A percentile compares a stretch with the other conserved stretches of the same genome.
phyloP scores from a whole-genome alignment of 768 basidiomycete genomes.

The Rhizopogon salebrosus region DNA sequence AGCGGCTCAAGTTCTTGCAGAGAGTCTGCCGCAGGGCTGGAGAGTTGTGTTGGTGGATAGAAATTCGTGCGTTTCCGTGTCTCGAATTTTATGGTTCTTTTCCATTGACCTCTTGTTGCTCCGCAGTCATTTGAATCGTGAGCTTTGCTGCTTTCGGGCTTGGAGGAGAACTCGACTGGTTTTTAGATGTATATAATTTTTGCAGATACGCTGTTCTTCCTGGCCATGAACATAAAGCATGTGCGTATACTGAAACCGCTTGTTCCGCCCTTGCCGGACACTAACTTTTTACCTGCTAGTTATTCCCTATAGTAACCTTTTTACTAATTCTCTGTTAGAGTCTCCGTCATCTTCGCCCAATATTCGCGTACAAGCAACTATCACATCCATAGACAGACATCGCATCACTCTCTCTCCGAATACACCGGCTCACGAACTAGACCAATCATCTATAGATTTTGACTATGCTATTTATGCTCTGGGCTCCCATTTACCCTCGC shows the following conservation, averaged over 20 bases:
- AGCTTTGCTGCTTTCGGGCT: constrained; percentile 7
- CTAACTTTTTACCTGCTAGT: constrained; percentile 26
- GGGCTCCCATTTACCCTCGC: constrained; percentile 50
- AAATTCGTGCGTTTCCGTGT: constrained; percentile 42
- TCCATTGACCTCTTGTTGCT: not conserved
- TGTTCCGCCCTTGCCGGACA: not conserved
- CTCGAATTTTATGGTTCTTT: not conserved
- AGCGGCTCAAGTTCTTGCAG: constrained; percentile 45
- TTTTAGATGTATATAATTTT: constrained; percentile 50
- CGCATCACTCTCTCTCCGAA: constrained; percentile 24
- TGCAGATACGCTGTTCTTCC: constrained; percentile 53
- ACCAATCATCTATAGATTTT: constrained; percentile 33
- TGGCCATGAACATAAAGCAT: constrained; percentile 63
- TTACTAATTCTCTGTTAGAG: constrained; percentile 20
- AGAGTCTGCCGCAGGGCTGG: constrained; percentile 46
- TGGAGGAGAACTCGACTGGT: not conserved
- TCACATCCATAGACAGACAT: constrained; percentile 34
- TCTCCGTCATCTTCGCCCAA: constrained; percentile 12
- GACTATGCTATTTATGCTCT: constrained; percentile 60
- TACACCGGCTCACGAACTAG: not conserved
- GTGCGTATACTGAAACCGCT: constrained; percentile 25
- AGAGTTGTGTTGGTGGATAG: constrained; percentile 53
- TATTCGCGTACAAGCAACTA: constrained; percentile 40
- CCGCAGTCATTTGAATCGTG: constrained; percentile 44
- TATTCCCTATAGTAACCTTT: constrained; percentile 50